Evolutionary conservation across 164 flowering plant genomes (phyloP).

Genomic region (Warburgia ugandensis): DNA sequence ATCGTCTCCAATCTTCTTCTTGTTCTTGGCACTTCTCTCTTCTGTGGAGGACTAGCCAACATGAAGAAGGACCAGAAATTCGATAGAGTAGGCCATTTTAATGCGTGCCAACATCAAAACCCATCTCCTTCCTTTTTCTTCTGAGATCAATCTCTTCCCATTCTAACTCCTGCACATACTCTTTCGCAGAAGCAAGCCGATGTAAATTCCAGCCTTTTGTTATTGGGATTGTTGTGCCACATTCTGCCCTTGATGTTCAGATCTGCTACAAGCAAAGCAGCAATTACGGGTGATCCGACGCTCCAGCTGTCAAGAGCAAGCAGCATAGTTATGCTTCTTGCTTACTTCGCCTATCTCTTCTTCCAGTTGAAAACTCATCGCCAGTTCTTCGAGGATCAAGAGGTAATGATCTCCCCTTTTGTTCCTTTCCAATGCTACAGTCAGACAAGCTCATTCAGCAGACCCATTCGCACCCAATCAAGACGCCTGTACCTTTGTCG

Average conservation of each 20-base stretch:
- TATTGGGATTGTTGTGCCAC: constrained; percentile 68
- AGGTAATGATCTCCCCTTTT: too few species aligned
- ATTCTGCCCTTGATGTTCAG: constrained; percentile 60
- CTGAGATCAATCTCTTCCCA: too few species aligned
- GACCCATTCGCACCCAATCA: too few species aligned
- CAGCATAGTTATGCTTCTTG: constrained; percentile 75
- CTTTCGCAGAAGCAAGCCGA: constrained; percentile 80
- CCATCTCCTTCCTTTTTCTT: too few species aligned
- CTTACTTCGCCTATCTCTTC: constrained; percentile 55
- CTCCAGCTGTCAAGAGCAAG: constrained; percentile 64
- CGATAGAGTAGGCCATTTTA: constrained; percentile 79
- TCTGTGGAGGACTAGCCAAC: constrained; percentile 74
- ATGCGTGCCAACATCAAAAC: too few species aligned
- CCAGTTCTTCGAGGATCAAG: constrained; percentile 55
- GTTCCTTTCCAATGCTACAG: too few species aligned
- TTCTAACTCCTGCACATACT: too few species aligned
- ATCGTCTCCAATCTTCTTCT: constrained; percentile 87
- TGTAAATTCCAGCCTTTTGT: constrained; percentile 58
- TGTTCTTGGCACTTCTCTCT: constrained; percentile 84
- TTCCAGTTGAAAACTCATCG: constrained; percentile 84
- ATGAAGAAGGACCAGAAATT: constrained; percentile 52
- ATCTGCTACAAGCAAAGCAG: constrained; percentile 14
- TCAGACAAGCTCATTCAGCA: too few species aligned
- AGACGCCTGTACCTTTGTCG: too few species aligned
- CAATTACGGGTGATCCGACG: constrained; percentile 17